Percentiles rank a stretch among this genome's conserved stretches.
These are phyloP conservation scores for Scleroderma bovista DNA, from an alignment of 768 basidiomycete species.

Conservation along the genomic window DNA sequence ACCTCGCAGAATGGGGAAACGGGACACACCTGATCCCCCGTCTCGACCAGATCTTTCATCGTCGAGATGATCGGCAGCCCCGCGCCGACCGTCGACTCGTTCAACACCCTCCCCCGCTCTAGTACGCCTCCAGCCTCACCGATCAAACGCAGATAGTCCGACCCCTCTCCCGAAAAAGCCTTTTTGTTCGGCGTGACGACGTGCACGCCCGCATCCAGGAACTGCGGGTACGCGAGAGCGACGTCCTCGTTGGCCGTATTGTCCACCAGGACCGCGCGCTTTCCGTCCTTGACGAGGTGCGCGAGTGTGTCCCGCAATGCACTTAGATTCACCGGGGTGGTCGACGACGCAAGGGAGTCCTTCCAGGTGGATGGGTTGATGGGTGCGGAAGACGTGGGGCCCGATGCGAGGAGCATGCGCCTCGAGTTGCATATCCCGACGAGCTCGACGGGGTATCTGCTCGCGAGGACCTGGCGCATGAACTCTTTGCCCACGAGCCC, in stretches of 20 bases:
- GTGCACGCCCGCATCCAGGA: slow-evolving; percentile 72
- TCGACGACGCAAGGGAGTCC: slow-evolving; percentile 40
- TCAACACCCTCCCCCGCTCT: slow-evolving; percentile 58
- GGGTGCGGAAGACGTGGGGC: slow-evolving; percentile 30
- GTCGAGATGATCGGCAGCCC: slow-evolving; percentile 91
- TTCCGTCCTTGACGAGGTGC: slow-evolving; percentile 38
- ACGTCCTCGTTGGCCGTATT: slow-evolving; percentile 86
- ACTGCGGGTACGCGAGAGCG: slow-evolving; percentile 74
- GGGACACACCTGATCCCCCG: slow-evolving; percentile 77
- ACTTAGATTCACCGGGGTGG: slow-evolving; percentile 33
- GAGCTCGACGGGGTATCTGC: slow-evolving; percentile 58
- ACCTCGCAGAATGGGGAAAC: not conserved
- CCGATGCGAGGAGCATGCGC: slow-evolving; percentile 48
- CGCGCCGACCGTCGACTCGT: slow-evolving; percentile 94
- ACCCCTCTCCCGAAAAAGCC: slow-evolving; percentile 69
- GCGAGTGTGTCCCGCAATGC: slow-evolving; percentile 39
- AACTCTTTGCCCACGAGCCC: slow-evolving; percentile 92
- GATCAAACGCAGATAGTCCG: slow-evolving; percentile 42
- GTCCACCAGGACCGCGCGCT: slow-evolving; percentile 74
- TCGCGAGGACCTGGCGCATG: slow-evolving; percentile 70
- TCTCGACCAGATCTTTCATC: slow-evolving; percentile 84
- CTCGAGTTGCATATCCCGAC: slow-evolving; percentile 68
- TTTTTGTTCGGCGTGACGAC: slow-evolving; percentile 99
- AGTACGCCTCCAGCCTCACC: slow-evolving; percentile 46
- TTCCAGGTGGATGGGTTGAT: slow-evolving; percentile 40